These are phyloP conservation scores for Cutaneotrichosporon sp. DNA, from an alignment of 1,284 basidiomycete genomes.

Conservation along the genomic window DNA sequence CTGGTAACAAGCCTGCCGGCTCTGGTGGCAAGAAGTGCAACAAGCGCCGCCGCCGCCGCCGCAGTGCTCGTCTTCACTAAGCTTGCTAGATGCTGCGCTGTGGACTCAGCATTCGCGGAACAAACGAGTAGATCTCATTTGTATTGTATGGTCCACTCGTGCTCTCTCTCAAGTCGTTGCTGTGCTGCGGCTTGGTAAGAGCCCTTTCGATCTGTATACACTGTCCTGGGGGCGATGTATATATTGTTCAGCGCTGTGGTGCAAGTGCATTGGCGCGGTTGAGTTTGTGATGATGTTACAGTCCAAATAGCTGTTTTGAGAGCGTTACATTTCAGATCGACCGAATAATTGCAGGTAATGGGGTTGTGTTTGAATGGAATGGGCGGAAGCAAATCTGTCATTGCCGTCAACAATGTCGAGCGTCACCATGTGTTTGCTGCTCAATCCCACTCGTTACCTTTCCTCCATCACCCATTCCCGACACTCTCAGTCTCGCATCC, in stretches of 20 bases:
- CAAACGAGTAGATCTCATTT: neutral
- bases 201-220: no score
- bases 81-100: neutral
- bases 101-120: neutral
- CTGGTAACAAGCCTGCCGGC: neutral
- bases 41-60: neutral
- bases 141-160: neutral
- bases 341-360: neutral
- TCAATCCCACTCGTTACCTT: neutral
- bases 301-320: neutral
- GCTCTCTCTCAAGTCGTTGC: neutral
- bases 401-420: no score
- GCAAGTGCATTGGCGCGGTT: no score
- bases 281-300: no score
- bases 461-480: neutral
- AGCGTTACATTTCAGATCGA: no score
- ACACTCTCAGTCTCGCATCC: neutral
- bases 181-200: neutral
- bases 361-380: neutral
- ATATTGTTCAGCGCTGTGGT: no score
- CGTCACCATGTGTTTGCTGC: no score
- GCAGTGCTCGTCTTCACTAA: neutral
- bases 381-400: neutral
- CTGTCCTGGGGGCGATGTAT: neutral
- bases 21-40: constrained; percentile 1